Evolutionary conservation across 768 basidiomycete species (phyloP).

Genomic region (Macrolepiota albuminosa): DNA sequence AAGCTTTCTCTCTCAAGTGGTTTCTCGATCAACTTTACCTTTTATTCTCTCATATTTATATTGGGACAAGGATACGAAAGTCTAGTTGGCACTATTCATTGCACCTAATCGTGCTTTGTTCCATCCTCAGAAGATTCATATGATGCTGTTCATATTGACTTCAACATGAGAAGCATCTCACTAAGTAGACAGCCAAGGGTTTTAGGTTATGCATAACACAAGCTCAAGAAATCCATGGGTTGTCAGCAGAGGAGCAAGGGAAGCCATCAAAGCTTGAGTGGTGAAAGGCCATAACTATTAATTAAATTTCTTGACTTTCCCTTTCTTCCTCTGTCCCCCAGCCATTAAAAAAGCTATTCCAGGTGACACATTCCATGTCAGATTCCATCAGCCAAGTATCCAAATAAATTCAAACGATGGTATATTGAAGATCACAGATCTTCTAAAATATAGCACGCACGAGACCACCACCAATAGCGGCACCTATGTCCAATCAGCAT

Average conservation of each 20-base stretch:
- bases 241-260: neutral
- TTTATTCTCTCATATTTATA: no score
- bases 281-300: neutral
- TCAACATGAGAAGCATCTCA: neutral
- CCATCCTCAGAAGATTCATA: no score
- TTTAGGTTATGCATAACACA: neutral
- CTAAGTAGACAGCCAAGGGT: neutral
- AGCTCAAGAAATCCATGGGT: neutral
- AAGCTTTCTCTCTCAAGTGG: no score
- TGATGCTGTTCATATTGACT: neutral
- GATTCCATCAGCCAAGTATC: neutral
- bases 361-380: neutral
- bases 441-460: neutral
- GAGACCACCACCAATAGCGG: constrained; percentile 2
- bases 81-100: no score
- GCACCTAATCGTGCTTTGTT: no score
- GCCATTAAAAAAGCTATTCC: neutral
- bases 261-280: neutral
- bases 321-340: neutral
- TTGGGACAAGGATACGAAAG: no score
- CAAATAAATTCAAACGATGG: neutral
- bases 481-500: constrained; percentile 1
- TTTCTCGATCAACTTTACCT: no score
- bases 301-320: neutral
- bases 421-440: neutral